These are phyloP conservation scores for Ceratonia siliqua DNA, from an alignment of 306 rosid genomes.

Conservation along the genomic window DNA sequence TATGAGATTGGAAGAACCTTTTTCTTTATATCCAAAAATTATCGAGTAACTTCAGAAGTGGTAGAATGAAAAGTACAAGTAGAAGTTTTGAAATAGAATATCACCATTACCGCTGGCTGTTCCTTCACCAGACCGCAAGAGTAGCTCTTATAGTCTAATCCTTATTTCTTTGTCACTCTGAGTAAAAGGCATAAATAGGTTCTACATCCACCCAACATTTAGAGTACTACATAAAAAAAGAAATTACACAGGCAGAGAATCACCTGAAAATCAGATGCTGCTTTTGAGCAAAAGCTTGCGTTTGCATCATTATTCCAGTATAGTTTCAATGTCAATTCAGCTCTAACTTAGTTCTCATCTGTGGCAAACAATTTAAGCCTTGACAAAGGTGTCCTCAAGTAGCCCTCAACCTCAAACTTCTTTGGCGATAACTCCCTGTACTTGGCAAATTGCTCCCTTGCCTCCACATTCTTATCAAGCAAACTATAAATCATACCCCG, in stretches of 20 bases:
- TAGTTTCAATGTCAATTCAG: constrained; percentile 29
- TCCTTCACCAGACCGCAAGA: background rate
- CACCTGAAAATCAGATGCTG: constrained; percentile 6
- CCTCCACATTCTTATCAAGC: constrained; percentile 81
- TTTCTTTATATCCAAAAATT: background rate
- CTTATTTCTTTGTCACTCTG: constrained; percentile 37
- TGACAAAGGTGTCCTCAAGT: constrained; percentile 73
- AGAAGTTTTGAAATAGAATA: background rate
- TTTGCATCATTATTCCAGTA: constrained; percentile 36
- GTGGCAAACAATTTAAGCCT: constrained; percentile 77
- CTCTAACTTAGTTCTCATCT: constrained; percentile 57
- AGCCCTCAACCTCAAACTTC: constrained; percentile 90
- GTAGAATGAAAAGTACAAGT: background rate
- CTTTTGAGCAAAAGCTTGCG: constrained; percentile 1
- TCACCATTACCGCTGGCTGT: background rate
- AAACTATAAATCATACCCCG: constrained; percentile 87
- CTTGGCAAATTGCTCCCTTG: constrained; percentile 71
- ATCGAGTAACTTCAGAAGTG: background rate
- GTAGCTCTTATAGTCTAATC: constrained; percentile 9
- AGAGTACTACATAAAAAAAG: constrained; percentile 16
- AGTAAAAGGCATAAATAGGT: constrained; percentile 24
- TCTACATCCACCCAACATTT: constrained; percentile 31
- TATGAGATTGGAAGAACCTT: background rate
- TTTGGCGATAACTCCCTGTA: constrained; percentile 77
- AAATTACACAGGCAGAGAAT: constrained; percentile 21